Base-by-base conservation (phyloP, 768 basidiomycete species). In the Guyanaporus albipodus region DNA sequence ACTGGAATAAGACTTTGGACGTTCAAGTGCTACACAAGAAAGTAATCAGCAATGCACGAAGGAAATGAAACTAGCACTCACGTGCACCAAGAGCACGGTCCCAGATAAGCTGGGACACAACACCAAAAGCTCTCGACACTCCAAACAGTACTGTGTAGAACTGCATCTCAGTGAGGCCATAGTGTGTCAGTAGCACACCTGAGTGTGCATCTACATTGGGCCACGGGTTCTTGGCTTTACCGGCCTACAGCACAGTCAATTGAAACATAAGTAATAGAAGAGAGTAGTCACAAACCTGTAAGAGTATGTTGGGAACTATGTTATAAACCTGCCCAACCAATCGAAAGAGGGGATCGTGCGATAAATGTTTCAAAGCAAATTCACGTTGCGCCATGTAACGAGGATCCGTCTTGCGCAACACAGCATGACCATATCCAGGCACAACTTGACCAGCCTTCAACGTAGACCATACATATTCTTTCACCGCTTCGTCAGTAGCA, bases 151-250 rank as follows among this genome's bases (percentile, higher is more conserved):
- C 95, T 56, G 94, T 97, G 74, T 97, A 97, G 78, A 88, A 97
- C 64, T 91, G 80, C 86, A 94, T 92, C 69, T 94, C 82, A 53
- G 77, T 80, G 45, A 95, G 72, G 39, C 91, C 91, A 60, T 92
- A 93, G 70, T 93, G 74, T 23, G 86, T 85, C 18, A 94, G 72
- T 37, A 94, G 80, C 43, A 82, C 89, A 70, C 91, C 92, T 14
- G 95, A 97, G 74, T 95, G 93, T 40, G 94, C 91, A 67, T 97
- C 94, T 46, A 98, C 94, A 67, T 97, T 98, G 36, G 94, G 94
- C 87, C 87, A 91, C 2, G 89, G 89, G 74, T 91, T 91, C 79
- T 91, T 91, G 15, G 88, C 89, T 69, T 91, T 91, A 56, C 89
- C 89, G 56, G 89, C 88, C 85, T 87, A 54, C 52, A 55, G 26